Evolutionary conservation across 345 rosid species (phyloP).

Genomic region (Excoecaria cochinchinensis): DNA sequence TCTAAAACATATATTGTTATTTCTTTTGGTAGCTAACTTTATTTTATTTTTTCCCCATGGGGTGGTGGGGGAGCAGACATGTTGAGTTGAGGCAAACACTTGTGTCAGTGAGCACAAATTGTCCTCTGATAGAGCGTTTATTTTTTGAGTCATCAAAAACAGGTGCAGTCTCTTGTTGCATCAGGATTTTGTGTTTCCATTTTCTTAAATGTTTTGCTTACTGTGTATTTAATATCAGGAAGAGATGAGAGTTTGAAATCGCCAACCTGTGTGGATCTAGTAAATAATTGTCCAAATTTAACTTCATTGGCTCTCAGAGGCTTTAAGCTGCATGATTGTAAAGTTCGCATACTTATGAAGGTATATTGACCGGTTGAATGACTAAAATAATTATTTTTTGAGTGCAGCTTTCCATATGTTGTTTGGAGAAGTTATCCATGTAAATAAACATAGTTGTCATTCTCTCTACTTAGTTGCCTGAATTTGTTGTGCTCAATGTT

Average conservation of each 20-base stretch:
- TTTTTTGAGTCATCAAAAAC: slow-evolving; percentile 67
- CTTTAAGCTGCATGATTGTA: slow-evolving; percentile 63
- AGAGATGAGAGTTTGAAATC: slow-evolving; percentile 63
- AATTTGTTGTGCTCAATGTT: background rate
- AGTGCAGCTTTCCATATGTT: background rate
- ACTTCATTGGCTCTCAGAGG: slow-evolving; percentile 79
- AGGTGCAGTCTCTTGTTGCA: slow-evolving; percentile 38
- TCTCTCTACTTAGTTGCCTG: background rate
- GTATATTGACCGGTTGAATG: slow-evolving; percentile 29
- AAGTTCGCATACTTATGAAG: slow-evolving; percentile 63
- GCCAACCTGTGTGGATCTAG: slow-evolving; percentile 63
- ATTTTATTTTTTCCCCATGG: slow-evolving; percentile 2
- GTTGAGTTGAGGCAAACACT: slow-evolving; percentile 62
- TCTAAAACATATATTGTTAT: background rate
- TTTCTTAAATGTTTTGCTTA: slow-evolving; percentile 24
- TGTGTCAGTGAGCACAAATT: slow-evolving; percentile 54
- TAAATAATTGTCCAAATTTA: slow-evolving; percentile 65
- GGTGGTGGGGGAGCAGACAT: slow-evolving; percentile 42
- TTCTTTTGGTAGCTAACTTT: slow-evolving; percentile 6
- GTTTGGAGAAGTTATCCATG: background rate
- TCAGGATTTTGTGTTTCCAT: slow-evolving; percentile 21
- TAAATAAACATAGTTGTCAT: background rate
- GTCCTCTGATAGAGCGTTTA: slow-evolving; percentile 68
- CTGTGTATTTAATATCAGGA: slow-evolving; percentile 41
- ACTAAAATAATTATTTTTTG: background rate